Evolutionary conservation across 768 basidiomycete species (phyloP).

Genomic region (Cyclocybe cylindracea): DNA sequence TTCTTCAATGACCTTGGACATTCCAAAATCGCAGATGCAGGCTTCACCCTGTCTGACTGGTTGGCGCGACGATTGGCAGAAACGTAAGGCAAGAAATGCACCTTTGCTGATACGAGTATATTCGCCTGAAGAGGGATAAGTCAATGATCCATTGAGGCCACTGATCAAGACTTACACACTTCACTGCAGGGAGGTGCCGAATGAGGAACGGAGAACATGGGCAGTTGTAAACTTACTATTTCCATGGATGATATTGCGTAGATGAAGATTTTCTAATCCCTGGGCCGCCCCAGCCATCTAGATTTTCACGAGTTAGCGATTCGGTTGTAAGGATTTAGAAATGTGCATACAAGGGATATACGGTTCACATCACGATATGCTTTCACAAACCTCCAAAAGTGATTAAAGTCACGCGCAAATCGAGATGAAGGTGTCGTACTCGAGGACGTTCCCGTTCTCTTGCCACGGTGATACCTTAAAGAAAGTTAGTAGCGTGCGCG

Average conservation of each 20-base stretch:
- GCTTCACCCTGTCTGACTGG: conserved; percentile 43
- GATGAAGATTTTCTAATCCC: conserved; percentile 60
- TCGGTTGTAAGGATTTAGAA: neutral
- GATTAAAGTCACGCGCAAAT: neutral
- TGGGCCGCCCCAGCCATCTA: conserved; percentile 56
- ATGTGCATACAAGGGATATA: conserved; percentile 39
- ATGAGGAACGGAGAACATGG: neutral
- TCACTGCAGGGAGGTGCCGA: conserved; percentile 37
- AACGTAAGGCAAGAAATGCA: conserved; percentile 18
- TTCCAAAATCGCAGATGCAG: conserved; percentile 64
- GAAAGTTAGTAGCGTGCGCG: neutral
- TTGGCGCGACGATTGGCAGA: neutral
- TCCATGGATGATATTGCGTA: conserved; percentile 54
- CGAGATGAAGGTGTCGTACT: conserved; percentile 30
- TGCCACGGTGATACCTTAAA: conserved; percentile 60
- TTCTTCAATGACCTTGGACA: conserved; percentile 62
- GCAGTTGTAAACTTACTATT: conserved; percentile 44
- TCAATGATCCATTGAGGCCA: neutral
- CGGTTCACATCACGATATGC: conserved; percentile 37
- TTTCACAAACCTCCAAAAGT: conserved; percentile 39
- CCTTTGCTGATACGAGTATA: conserved; percentile 55
- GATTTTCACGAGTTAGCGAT: neutral
- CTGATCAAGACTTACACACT: conserved; percentile 49
- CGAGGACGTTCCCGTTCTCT: conserved; percentile 54
- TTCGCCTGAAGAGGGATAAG: conserved; percentile 41